These are phyloP conservation scores for Debaryomyces maramus DNA, from an alignment of 805 yeast species.

Conservation along the genomic window DNA sequence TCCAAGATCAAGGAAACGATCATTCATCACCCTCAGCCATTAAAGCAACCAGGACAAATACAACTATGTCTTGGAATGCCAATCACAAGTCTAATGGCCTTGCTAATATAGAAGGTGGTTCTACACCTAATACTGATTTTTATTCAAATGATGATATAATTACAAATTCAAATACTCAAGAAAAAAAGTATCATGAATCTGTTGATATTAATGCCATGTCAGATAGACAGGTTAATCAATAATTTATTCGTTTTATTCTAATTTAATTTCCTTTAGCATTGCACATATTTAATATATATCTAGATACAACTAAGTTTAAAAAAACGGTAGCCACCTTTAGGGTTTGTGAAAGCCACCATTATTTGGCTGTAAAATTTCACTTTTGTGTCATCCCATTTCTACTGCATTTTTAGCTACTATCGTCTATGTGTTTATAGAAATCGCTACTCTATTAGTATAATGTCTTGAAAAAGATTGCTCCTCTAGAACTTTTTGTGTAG, in stretches of 20 bases:
- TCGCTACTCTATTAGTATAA: too few species aligned
- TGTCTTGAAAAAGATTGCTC: too few species aligned
- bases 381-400: too few species aligned
- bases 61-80: slow-evolving; percentile 29
- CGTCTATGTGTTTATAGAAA: too few species aligned
- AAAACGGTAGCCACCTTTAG: too few species aligned
- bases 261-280: neutral
- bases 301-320: neutral
- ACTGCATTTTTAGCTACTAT: too few species aligned
- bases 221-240: neutral
- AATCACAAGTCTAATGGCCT: slow-evolving; percentile 8
- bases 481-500: too few species aligned
- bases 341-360: too few species aligned
- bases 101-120: slow-evolving; percentile 10
- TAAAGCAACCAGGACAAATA: slow-evolving; percentile 37
- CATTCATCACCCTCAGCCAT: slow-evolving; percentile 30
- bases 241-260: neutral
- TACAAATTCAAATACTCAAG: neutral
- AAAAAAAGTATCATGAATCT: slow-evolving; percentile 6
- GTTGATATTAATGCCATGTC: neutral
- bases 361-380: too few species aligned
- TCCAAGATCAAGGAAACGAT: neutral
- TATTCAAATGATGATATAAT: slow-evolving; percentile 24
- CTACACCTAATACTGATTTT: slow-evolving; percentile 30
- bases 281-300: neutral